These are phyloP conservation scores for Phytopythium litorale DNA, from an alignment of 352 stramenopile species.

Conservation along the genomic window DNA sequence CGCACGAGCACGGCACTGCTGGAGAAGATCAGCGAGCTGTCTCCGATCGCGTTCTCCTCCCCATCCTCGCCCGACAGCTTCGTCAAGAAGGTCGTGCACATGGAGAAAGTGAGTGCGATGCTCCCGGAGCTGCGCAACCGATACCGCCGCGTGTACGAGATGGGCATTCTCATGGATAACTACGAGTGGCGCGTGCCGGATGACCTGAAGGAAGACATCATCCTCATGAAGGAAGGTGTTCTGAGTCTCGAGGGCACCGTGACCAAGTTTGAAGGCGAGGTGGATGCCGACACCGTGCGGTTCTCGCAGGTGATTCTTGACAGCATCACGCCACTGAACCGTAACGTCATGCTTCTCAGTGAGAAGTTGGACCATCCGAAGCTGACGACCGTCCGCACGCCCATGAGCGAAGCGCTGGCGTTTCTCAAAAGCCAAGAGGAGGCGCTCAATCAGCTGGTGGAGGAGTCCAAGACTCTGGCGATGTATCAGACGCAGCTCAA, in stretches of 20 bases:
- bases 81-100: conserved; percentile 88
- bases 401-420: conserved; percentile 69
- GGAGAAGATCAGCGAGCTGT: conserved; percentile 79
- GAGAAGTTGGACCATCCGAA: conserved; percentile 85
- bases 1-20: conserved; percentile 70
- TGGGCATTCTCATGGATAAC: conserved; percentile 90
- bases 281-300: conserved; percentile 89
- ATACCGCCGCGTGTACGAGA: conserved; percentile 81
- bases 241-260: conserved; percentile 86
- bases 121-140: conserved; percentile 63
- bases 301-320: conserved; percentile 91
- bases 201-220: conserved; percentile 91
- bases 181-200: conserved; percentile 91
- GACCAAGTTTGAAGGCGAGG: conserved; percentile 86
- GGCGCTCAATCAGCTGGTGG: conserved; percentile 62
- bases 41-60: conserved; percentile 75
- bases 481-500: conserved; percentile 89
- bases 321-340: conserved; percentile 75
- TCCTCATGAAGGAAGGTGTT: conserved; percentile 93
- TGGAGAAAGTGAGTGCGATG: conserved; percentile 61
- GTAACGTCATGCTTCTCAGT: conserved; percentile 59
- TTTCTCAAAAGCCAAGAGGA: conserved; percentile 75
- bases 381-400: conserved; percentile 68
- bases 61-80: conserved; percentile 72
- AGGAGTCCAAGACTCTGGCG: conserved; percentile 81